Evolutionary conservation across 2,329 filamentous ascomycete genomes (phyloP).

Genomic region (Zymoseptoria brevis): DNA sequence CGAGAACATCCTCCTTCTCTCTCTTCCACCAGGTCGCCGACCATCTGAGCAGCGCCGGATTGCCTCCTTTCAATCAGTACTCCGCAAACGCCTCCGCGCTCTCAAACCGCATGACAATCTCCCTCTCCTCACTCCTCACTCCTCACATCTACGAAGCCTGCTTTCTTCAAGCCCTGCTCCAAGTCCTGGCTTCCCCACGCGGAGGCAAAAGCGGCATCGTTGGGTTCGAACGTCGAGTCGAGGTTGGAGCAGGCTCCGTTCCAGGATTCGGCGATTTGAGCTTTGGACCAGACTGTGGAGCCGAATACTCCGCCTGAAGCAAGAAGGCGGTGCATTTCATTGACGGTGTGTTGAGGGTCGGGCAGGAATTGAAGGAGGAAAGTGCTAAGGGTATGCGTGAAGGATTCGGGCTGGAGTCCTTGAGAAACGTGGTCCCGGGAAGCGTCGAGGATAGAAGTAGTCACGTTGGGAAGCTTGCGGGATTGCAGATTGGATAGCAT

Average conservation of each 20-base stretch:
- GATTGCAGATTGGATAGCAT: slow-evolving; percentile 4
- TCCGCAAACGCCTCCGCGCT: slow-evolving; percentile 8
- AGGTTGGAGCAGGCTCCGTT: slow-evolving; percentile 6
- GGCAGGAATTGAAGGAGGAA: slow-evolving; percentile 9
- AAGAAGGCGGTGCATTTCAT: slow-evolving; percentile 1
- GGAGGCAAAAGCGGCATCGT: neutral
- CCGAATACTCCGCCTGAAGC: neutral
- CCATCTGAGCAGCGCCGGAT: slow-evolving; percentile 6
- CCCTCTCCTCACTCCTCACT: slow-evolving; percentile 2
- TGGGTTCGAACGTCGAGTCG: neutral
- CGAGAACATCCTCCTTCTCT: slow-evolving; percentile 3
- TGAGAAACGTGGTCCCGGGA: slow-evolving; percentile 2
- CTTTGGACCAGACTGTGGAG: neutral
- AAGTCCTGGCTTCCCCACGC: slow-evolving; percentile 1
- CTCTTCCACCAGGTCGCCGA: slow-evolving; percentile 5
- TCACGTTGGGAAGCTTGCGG: slow-evolving; percentile 1
- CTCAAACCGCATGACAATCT: slow-evolving; percentile 1
- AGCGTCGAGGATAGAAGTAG: slow-evolving; percentile 3
- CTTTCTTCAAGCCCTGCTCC: slow-evolving; percentile 2
- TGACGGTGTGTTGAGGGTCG: neutral
- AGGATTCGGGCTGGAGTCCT: neutral
- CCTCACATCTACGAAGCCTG: slow-evolving; percentile 4
- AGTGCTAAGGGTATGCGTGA: slow-evolving; percentile 4
- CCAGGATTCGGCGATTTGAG: slow-evolving; percentile 2
- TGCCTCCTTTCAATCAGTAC: slow-evolving; percentile 4